Evolutionary conservation across 2,329 filamentous ascomycete species (phyloP), one percentile per base, ranked within the genome.

Genomic region (Diaporthe vexans): DNA sequence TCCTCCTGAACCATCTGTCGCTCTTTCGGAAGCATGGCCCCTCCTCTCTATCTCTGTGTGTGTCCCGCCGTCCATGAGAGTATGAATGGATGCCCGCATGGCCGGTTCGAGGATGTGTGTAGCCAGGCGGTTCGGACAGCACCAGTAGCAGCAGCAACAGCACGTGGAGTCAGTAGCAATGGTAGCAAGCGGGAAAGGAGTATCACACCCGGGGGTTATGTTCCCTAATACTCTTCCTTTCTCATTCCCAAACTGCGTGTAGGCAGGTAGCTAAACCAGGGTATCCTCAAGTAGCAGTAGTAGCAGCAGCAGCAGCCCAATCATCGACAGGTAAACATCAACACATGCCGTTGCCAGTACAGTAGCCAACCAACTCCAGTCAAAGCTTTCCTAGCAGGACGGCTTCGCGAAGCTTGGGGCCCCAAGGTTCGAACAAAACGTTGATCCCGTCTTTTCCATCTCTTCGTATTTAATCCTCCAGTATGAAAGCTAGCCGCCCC

Each of bases 251-350:
- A 37, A 63, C 58, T 51, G 63, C 65, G 52, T 63, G 57, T 71
- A 57, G 43, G 57, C 48, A 57, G 65, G 43, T 63, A 63, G 51
- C 72, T 70, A 51, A 54, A 61, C 56, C 65, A 71, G 72, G 72
- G 72, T 74, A 74, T 74, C 65, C 67, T 70, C 57, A 71, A 71
- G 54, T 58, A 69, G 40, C 24, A 58, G 37, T 26, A 58, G 37
- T 26, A 68, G 67, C 24, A 58, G 54, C 51, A 57, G 21, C 33
- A 71, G 56, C 56, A 57, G 37, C 29, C 29, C 29, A 35, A 70
- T 56, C 46, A 35, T 48, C 21, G 26, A 48, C 46, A 54, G 58
- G 33, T 72, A 35, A 35, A 46, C 5, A 63, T 43, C 70, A 72
- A 63, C 70, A 63, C 33, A 24, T 68, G 57, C 58, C 70, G 57